A percentile compares a stretch with the other conserved stretches of the same genome.
phyloP scores from a whole-genome alignment of 306 rosid genomes.

The Pyrus bretschneideri region DNA sequence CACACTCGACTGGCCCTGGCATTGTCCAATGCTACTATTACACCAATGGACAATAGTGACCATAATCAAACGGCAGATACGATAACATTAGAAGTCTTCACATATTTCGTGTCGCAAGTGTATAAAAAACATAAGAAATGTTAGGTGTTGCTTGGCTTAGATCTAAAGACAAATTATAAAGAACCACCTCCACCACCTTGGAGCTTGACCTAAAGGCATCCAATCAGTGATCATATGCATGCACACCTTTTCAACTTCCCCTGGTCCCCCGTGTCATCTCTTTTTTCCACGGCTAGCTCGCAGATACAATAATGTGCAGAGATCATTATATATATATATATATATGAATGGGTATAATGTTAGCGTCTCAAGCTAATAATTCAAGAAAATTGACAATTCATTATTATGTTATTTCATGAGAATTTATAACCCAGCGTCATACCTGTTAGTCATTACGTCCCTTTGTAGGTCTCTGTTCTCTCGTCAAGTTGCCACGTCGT shows the following conservation, averaged over 20 bases:
- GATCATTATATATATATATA: too few relatives aligned
- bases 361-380: too few relatives aligned
- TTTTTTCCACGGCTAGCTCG: too few relatives aligned
- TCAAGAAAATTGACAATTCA: too few relatives aligned
- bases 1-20: not conserved
- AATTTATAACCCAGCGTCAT: too few relatives aligned
- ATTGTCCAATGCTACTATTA: not conserved
- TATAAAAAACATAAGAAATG: not conserved
- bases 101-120: not conserved
- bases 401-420: too few relatives aligned
- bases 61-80: not conserved
- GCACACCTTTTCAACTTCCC: not conserved
- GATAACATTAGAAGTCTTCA: not conserved
- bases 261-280: not conserved
- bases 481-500: too few relatives aligned
- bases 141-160: not conserved
- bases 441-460: too few relatives aligned
- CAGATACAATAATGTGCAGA: too few relatives aligned
- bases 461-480: too few relatives aligned
- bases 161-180: not conserved
- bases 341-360: too few relatives aligned
- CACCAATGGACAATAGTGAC: not conserved
- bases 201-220: not conserved
- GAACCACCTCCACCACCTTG: not conserved
- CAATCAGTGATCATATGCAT: not conserved